Percentiles rank a stretch among this genome's conserved stretches.
Conservation (phyloP, 306 rosid genomes). For the Boehmeria nivea region DNA sequence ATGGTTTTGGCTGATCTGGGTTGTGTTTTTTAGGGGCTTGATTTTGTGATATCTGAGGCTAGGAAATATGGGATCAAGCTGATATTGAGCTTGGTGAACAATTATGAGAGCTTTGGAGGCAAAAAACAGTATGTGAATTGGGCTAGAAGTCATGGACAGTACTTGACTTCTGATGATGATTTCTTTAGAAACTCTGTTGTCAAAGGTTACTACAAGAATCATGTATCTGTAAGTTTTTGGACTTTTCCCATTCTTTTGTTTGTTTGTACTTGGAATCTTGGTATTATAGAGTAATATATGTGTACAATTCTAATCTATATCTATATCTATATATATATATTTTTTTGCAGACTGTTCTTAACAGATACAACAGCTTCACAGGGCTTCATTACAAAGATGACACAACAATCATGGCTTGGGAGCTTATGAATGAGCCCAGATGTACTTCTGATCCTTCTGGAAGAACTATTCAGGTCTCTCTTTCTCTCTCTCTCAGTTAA, state of each 20-base stretch:
- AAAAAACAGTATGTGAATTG: conserved; percentile 94
- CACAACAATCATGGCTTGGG: conserved; percentile 97
- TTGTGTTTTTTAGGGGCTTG: conserved; percentile 60
- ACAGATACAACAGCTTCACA: conserved; percentile 62
- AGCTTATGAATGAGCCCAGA: conserved; percentile 89
- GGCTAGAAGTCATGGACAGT: conserved; percentile 79
- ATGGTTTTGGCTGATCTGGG: background rate
- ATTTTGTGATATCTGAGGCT: conserved; percentile 81
- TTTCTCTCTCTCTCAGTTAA: background rate
- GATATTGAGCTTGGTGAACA: conserved; percentile 84
- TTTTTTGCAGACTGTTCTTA: conserved; percentile 55
- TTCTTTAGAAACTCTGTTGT: conserved; percentile 70
- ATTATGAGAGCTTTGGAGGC: conserved; percentile 84
- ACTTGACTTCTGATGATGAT: conserved; percentile 77
- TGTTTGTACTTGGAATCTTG: background rate
- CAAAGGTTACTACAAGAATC: conserved; percentile 73
- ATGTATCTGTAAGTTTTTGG: conserved; percentile 49
- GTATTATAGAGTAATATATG: too few relatives aligned
- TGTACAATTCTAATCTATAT: too few relatives aligned
- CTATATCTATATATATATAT: too few relatives aligned
- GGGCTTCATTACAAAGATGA: conserved; percentile 76
- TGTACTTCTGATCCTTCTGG: conserved; percentile 93
- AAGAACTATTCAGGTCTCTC: conserved; percentile 70
- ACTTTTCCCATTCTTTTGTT: background rate
- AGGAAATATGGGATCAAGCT: conserved; percentile 77